phyloP scores from a whole-genome alignment of 768 basidiomycete species.

The Coprinellus micaceus region DNA sequence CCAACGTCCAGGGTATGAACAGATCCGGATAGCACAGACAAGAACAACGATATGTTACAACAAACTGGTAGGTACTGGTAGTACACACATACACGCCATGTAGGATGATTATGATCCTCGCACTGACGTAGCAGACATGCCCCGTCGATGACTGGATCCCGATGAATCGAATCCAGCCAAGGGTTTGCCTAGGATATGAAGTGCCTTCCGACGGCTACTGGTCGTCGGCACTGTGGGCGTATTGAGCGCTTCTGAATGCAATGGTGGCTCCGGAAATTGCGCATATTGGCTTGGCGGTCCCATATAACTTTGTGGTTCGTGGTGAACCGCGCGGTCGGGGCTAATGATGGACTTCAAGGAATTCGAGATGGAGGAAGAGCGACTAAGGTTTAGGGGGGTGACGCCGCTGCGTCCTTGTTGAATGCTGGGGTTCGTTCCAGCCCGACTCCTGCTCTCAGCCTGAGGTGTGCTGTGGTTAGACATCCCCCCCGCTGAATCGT shows the following conservation, averaged over 20 bases:
- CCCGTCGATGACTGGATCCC: constrained; percentile 44
- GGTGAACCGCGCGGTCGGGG: constrained; percentile 34
- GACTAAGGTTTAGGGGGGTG: constrained; percentile 43
- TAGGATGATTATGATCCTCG: constrained; percentile 37
- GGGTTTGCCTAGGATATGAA: constrained; percentile 65
- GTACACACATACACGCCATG: constrained; percentile 17
- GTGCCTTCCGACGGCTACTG: constrained; percentile 57
- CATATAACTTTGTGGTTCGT: constrained; percentile 49
- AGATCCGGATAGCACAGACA: constrained; percentile 17
- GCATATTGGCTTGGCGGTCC: constrained; percentile 72
- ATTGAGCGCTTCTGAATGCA: constrained; percentile 39
- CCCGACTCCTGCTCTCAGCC: constrained; percentile 53
- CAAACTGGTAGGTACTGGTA: constrained; percentile 21
- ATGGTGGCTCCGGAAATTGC: constrained; percentile 66
- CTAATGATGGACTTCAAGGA: constrained; percentile 38
- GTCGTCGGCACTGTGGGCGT: constrained; percentile 51
- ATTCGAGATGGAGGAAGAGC: constrained; percentile 57
- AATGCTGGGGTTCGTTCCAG: constrained; percentile 66
- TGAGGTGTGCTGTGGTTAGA: constrained; percentile 29
- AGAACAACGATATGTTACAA: constrained; percentile 27
- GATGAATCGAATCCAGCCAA: constrained; percentile 36
- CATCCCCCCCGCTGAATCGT: constrained; percentile 31
- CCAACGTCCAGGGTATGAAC: constrained; percentile 7
- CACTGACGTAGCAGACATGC: constrained; percentile 48
- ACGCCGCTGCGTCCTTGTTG: constrained; percentile 36